phyloP scores from a whole-genome alignment of 257 asterid species.

The Nicotiana paniculata region DNA sequence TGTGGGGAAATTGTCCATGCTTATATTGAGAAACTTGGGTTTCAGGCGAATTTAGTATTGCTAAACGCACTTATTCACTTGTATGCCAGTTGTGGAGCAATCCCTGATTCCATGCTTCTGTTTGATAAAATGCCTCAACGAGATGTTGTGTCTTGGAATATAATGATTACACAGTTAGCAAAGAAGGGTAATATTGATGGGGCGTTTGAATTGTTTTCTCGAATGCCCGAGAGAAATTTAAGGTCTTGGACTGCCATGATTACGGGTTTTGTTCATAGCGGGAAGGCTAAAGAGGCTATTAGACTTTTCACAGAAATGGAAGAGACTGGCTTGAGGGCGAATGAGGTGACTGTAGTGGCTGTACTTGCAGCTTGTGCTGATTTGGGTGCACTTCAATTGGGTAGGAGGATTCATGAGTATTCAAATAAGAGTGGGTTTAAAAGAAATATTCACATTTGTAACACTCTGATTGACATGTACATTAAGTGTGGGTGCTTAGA shows the following conservation, averaged over 20 bases:
- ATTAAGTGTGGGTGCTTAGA: constrained; percentile 56
- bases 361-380: constrained; percentile 65
- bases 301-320: constrained; percentile 44
- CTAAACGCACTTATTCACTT: constrained; percentile 38
- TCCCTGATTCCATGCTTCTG: constrained; percentile 32
- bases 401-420: constrained; percentile 44
- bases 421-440: constrained; percentile 30
- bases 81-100: constrained; percentile 49
- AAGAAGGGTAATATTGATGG: constrained; percentile 41
- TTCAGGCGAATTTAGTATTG: constrained; percentile 36
- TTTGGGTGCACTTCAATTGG: constrained; percentile 55
- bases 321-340: constrained; percentile 34
- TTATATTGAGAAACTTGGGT: constrained; percentile 46
- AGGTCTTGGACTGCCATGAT: constrained; percentile 75
- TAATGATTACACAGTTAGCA: constrained; percentile 50
- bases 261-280: constrained; percentile 54
- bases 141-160: constrained; percentile 66
- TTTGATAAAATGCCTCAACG: constrained; percentile 47
- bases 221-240: constrained; percentile 53
- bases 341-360: constrained; percentile 63
- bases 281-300: constrained; percentile 51
- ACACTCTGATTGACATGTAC: constrained; percentile 61
- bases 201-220: constrained; percentile 38
- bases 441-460: constrained; percentile 36
- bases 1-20: constrained; percentile 43